Evolutionary conservation across 2,329 filamentous ascomycete genomes (phyloP).

Genomic region (Claviceps fusiformis): DNA sequence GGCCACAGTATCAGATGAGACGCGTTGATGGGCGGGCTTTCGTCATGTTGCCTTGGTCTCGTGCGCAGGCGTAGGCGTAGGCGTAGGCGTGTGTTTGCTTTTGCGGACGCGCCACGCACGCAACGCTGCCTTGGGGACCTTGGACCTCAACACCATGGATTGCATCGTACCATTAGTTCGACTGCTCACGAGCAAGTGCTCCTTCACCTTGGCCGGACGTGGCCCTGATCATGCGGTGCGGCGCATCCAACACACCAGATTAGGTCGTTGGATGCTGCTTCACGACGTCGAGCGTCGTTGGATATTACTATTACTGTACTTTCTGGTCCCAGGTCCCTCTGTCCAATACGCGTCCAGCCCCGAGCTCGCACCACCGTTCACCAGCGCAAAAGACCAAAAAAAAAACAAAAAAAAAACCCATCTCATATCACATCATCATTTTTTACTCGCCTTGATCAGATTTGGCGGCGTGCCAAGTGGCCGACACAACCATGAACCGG

Average conservation of each 20-base stretch:
- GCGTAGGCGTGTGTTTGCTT: too few relatives aligned
- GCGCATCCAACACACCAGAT: not conserved
- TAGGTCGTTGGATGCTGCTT: not conserved
- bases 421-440: conserved; percentile 3
- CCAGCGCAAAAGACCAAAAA: not conserved
- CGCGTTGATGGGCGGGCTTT: not conserved
- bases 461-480: not conserved
- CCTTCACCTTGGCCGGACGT: not conserved
- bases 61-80: not conserved
- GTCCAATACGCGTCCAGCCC: conserved; percentile 10
- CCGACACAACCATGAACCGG: conserved; percentile 5
- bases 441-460: conserved; percentile 2
- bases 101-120: not conserved
- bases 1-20: not conserved
- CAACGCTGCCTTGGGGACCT: not conserved
- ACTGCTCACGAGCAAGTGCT: conserved; percentile 4
- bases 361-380: conserved; percentile 1
- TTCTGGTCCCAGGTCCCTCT: conserved; percentile 8
- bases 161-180: not conserved
- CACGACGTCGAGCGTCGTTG: not conserved
- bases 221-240: not conserved
- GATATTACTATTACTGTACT: not conserved
- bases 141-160: not conserved
- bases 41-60: not conserved
- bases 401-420: not conserved